phyloP scores from a whole-genome alignment of 1,284 basidiomycete genomes.

The Quambalaria eucalypti region DNA sequence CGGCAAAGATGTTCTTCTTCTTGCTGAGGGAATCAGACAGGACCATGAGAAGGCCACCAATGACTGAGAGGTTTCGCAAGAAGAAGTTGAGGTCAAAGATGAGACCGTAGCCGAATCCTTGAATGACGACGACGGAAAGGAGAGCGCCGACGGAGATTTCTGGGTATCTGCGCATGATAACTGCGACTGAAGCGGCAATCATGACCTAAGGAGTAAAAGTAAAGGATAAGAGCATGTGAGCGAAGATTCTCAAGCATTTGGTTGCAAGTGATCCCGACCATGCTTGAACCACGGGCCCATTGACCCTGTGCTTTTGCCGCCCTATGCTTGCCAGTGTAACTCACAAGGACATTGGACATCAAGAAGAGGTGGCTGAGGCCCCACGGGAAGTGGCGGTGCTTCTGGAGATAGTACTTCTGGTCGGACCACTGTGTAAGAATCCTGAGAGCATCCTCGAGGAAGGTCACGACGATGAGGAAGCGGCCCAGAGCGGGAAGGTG shows the following conservation, averaged over 20 bases:
- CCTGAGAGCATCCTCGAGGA: slow-evolving; percentile 88
- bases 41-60: slow-evolving; percentile 92
- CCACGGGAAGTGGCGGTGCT: slow-evolving; percentile 86
- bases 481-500: slow-evolving; percentile 89
- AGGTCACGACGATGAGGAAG: slow-evolving; percentile 95
- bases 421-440: slow-evolving; percentile 91
- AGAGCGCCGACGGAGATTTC: slow-evolving; percentile 83
- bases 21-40: slow-evolving; percentile 82
- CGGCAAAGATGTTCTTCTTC: slow-evolving; percentile 76
- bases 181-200: slow-evolving; percentile 73
- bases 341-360: slow-evolving; percentile 77
- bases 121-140: slow-evolving; percentile 80
- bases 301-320: too few species aligned
- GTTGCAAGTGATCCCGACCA: too few species aligned
- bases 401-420: slow-evolving; percentile 62
- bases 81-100: slow-evolving; percentile 99
- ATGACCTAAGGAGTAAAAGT: slow-evolving; percentile 56
- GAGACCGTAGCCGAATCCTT: slow-evolving; percentile 84
- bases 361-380: slow-evolving; percentile 89
- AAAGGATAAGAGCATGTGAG: slow-evolving; percentile 4
- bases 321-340: slow-evolving; percentile 47
- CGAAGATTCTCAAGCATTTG: too few species aligned
- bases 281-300: too few species aligned
- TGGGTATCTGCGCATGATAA: slow-evolving; percentile 78
- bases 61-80: slow-evolving; percentile 85